Evolutionary conservation across 805 yeast genomes (phyloP), one percentile per base, ranked within the genome.

Genomic region (Komagataella mondaviorum): DNA sequence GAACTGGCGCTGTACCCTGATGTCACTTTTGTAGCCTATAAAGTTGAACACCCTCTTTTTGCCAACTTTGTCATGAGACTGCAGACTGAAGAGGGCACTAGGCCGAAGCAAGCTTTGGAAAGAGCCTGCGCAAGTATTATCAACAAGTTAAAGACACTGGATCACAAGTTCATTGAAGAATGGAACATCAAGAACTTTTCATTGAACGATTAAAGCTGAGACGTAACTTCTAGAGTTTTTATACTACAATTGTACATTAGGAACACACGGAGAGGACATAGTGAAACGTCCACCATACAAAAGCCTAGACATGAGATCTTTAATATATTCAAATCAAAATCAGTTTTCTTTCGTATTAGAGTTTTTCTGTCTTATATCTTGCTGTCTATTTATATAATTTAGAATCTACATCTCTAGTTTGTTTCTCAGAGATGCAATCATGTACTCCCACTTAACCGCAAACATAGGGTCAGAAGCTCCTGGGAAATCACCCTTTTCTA

Each of bases 11-110:
- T 81, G 61, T 98, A 93, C 65, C 81, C 82, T 49, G 81, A 83
- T 57, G 99, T 93, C n/a, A 65, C 93, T 43, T 93, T 90, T 65
- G 98, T 96, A 47, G 99, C 98, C 43, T 93, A 93, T 74, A 93
- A 93, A 66, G 89, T 93, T 47, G 98, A 93, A 69, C 99, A 93
- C 70, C 99, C 99, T 6, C 73, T 93, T 56, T 93, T 93, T 68
- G 97, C 99, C 45, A 88, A 87, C 65, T 93, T 93, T 60, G 82
- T 91, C 48, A 80, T 93, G 81, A 81, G 99, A 69, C 78, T 93
- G 44, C 99, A 93, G 67, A 91, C 98, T 0, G 96, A 88, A 60
- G 98, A 93, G 58, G 96, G 93, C 50, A 89, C 89, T 64, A 77
- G 88, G 45, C 99, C 99, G 30, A 80, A 83, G 61, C 88, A 84